Evolutionary conservation across 805 yeast species (phyloP).

Genomic region (Wickerhamiella cacticola): DNA sequence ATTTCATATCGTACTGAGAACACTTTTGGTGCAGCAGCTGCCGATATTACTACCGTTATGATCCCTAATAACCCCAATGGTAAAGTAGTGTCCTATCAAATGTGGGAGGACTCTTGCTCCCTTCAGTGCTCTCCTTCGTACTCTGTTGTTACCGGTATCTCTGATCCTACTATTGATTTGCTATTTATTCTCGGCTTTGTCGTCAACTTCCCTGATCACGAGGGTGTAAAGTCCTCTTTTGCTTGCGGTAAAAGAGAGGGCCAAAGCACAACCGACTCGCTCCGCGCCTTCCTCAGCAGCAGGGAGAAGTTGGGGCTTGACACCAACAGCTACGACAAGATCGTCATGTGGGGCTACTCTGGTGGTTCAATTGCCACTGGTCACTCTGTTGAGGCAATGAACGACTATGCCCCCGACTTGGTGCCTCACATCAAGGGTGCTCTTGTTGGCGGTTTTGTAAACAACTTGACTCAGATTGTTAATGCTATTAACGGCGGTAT

Average conservation of each 20-base stretch:
- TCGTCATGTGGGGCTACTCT: conserved; percentile 18
- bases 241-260: conserved; percentile 23
- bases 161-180: conserved; percentile 14
- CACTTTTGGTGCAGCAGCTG: conserved; percentile 22
- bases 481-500: conserved; percentile 18
- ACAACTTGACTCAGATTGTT: conserved; percentile 19
- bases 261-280: conserved; percentile 23
- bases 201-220: conserved; percentile 23
- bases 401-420: conserved; percentile 22
- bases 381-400: conserved; percentile 23
- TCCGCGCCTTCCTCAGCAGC: conserved; percentile 22
- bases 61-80: conserved; percentile 9
- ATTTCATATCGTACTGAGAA: conserved; percentile 22
- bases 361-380: conserved; percentile 17
- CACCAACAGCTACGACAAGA: conserved; percentile 7
- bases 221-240: conserved; percentile 20
- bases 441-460: conserved; percentile 22
- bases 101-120: conserved; percentile 21
- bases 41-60: conserved; percentile 24
- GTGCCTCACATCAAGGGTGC: conserved; percentile 18
- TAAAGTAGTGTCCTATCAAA: conserved; percentile 22
- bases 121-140: conserved; percentile 25
- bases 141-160: conserved; percentile 14
- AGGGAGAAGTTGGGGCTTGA: conserved; percentile 13
- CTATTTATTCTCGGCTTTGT: conserved; percentile 14